phyloP scores from a whole-genome alignment of 1,284 basidiomycete genomes.

The Abortiporus biennis region DNA sequence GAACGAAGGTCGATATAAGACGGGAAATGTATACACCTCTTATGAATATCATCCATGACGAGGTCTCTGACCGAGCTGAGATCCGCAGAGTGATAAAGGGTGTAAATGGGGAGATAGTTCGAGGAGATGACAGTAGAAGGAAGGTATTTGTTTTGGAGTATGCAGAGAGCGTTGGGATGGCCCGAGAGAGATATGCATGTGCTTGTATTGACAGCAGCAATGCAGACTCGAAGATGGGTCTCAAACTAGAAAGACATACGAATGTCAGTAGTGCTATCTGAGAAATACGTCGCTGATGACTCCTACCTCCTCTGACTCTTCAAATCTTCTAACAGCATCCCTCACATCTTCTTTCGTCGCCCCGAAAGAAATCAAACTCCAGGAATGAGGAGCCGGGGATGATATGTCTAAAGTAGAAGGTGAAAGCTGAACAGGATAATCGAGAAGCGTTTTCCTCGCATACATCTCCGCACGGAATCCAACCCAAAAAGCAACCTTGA shows the following conservation, averaged over 20 bases:
- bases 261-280: too few relatives aligned
- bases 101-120: conserved; percentile 37
- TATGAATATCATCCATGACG: conserved; percentile 38
- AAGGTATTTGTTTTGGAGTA: conserved; percentile 34
- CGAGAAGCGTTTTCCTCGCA: too few relatives aligned
- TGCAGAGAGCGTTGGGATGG: conserved; percentile 38
- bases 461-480: conserved; percentile 44
- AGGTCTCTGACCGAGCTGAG: conserved; percentile 24
- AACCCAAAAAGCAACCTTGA: conserved; percentile 53
- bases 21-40: conserved; percentile 45
- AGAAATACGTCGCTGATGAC: too few relatives aligned
- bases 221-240: too few relatives aligned
- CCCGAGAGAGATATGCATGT: conserved; percentile 53
- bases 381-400: conserved; percentile 31
- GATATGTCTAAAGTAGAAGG: conserved; percentile 12
- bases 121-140: conserved; percentile 22
- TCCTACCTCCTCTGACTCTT: too few relatives aligned
- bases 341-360: conserved; percentile 28
- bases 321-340: conserved; percentile 32
- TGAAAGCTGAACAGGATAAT: conserved; percentile 17
- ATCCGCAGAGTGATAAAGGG: conserved; percentile 46
- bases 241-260: too few relatives aligned
- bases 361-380: conserved; percentile 48
- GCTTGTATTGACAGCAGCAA: too few relatives aligned
- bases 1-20: conserved; percentile 42